Evolutionary conservation across 2,329 filamentous ascomycete species (phyloP), one percentile per base, ranked within the genome.

Genomic region (Cryphonectria radicalis): DNA sequence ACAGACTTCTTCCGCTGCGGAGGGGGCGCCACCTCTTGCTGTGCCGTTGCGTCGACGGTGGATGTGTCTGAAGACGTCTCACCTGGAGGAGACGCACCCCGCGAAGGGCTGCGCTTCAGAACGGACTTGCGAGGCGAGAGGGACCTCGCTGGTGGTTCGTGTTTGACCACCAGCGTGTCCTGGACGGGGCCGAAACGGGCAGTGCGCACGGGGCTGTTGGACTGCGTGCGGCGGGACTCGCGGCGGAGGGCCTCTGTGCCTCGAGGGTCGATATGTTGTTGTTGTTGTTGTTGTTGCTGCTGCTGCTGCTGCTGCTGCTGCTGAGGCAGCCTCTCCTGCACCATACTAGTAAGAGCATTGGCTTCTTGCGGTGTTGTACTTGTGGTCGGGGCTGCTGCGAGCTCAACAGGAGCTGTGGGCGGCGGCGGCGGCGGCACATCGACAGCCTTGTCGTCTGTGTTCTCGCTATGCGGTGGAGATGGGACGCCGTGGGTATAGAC

Each of bases 81-180:
- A 74, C 85, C 82, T 63, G 86, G 82, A 63, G 89, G 84, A 68
- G 89, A 86, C 46, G 83, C 76, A 74, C 85, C 82, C 76, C 87
- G 77, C 70, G 87, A 84, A 1, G 89, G 86, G 65, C 88, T 89
- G 1, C 83, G 85, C 78, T 95, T 95, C 73, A 95, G 77, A 1
- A 92, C 92, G 1, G 92, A 94, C 78, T 95, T 95, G 63, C 90
- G 89, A 13, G 93, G 93, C 0, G 92, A 94, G 14, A 92, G 83
- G 6, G 92, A 93, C 64, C 93, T 87, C 42, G 89, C 84, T 32
- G 91, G 90, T 7, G 92, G 93, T 68, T 89, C 86, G 77, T 95
- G 92, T 73, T 85, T 90, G 40, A 91, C 83, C 1, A 85, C 81
- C 17, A 90, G 78, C 59, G 82, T 86, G 46, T 89, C 85, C 22